Base-by-base conservation (phyloP, 2,329 filamentous ascomycete species). In the Fusarium pseudocircinatum region DNA sequence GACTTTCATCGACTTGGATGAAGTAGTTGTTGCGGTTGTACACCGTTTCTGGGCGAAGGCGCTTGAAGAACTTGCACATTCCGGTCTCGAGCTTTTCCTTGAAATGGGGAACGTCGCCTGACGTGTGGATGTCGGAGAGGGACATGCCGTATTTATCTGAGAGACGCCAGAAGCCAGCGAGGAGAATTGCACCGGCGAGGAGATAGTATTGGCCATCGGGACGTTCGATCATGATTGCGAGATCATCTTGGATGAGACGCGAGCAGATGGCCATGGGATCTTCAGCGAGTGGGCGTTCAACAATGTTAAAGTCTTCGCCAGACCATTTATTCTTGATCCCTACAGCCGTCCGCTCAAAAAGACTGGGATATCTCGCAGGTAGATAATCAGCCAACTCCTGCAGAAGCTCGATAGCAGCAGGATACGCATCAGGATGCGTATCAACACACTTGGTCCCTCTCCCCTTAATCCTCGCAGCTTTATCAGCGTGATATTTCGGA, bases 111-210 rank as follows among this genome's bases (percentile, higher is more conserved):
- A 97, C 94, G 71, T 93, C 86, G 50, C 92, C 94, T 0, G 88
- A 91, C 0, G 91, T 94, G 82, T 97, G 94, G 75, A 97, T 95
- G 63, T 95, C 91, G 0, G 90, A 91, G 12, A 97, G 84, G 3
- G 88, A 86, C 93, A 96, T 95, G 30, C 92, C 92, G 78, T 92
- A 89, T 82, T 97, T 97, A 79, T 97, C 94, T 63, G 90, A 85
- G 2, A 97, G 85, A 6, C 93, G 88, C 94, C 94, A 97, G 85
- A 97, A 97, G 0, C 94, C 94, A 0, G 94, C 88, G 0, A 97
- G 86, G 6, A 96, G 85, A 64, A 96, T 91, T 1, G 92, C 87
- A 0, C 93, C 94, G 0, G 93, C 93, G 3, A 95, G 87, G 1
- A 97, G 88, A 79, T 95, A 94, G 83, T 96, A 96, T 80, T 95